Conservation (phyloP, 2,329 filamentous ascomycete species). For the Basipetospora chlamydospora region DNA sequence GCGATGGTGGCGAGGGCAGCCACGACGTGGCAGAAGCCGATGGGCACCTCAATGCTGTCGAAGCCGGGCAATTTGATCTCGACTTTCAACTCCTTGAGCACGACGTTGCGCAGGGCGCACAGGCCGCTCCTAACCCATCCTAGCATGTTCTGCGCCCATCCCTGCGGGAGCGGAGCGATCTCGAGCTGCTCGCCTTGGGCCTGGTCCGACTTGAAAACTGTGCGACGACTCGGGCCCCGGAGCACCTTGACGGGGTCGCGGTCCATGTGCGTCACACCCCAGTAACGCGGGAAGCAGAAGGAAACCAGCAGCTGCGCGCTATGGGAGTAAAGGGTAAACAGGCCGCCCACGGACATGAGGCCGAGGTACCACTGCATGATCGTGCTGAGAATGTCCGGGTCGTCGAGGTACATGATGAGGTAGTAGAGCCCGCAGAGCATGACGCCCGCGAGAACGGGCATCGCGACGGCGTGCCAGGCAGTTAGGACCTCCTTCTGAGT, state of each 20-base stretch:
- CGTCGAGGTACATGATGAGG: slow-evolving; percentile 75
- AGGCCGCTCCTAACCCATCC: no score
- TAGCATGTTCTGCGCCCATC: slow-evolving; percentile 7
- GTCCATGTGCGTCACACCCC: no score
- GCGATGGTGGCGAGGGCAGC: slow-evolving; percentile 39
- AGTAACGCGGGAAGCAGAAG: slow-evolving; percentile 60
- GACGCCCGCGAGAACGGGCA: slow-evolving; percentile 63
- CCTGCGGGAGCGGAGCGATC: no score
- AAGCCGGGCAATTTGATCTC: slow-evolving; percentile 34
- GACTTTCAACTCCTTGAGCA: slow-evolving; percentile 36
- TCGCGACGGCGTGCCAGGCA: slow-evolving; percentile 68
- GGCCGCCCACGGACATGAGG: slow-evolving; percentile 60
- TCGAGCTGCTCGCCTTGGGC: no score
- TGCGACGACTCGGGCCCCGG: no score
- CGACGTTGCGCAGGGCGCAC: no score
- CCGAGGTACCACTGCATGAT: slow-evolving; percentile 76
- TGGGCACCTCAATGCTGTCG: slow-evolving; percentile 27
- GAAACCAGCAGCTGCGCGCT: slow-evolving; percentile 46
- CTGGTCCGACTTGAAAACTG: no score
- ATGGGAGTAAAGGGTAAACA: slow-evolving; percentile 63
- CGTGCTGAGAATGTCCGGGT: slow-evolving; percentile 68
- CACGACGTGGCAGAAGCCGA: slow-evolving; percentile 43
- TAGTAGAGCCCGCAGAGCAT: slow-evolving; percentile 69
- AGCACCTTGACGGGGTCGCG: no score
- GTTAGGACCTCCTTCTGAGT: slow-evolving; percentile 38